phyloP scores from a whole-genome alignment of 2,329 filamentous ascomycete genomes.

The Penicillium sp. region DNA sequence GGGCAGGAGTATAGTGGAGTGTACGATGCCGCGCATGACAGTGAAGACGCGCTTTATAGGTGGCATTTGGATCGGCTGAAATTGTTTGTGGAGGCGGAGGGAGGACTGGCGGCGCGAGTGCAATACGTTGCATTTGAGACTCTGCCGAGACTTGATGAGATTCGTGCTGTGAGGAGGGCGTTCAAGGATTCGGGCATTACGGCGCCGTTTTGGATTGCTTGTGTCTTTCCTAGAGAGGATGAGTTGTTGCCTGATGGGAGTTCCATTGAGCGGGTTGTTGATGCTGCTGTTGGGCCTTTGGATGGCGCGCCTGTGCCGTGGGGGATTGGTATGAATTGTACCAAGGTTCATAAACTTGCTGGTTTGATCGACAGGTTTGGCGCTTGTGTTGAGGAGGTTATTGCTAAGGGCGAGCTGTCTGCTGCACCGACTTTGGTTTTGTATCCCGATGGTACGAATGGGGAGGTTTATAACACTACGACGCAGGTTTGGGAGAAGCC shows the following conservation, averaged over 20 bases:
- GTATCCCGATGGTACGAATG: constrained; percentile 65
- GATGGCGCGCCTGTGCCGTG: constrained; percentile 43
- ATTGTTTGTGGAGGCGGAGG: constrained; percentile 46
- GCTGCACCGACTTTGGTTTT: constrained; percentile 52
- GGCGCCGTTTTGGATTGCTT: constrained; percentile 56
- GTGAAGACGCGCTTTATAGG: constrained; percentile 42
- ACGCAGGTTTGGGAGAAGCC: constrained; percentile 55
- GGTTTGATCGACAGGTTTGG: constrained; percentile 22
- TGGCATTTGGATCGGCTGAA: constrained; percentile 57
- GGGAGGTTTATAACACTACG: constrained; percentile 61
- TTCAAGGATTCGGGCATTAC: constrained; percentile 20
- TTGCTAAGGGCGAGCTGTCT: constrained; percentile 6
- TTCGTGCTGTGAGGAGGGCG: constrained; percentile 48
- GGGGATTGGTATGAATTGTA: constrained; percentile 66
- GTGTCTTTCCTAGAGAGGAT: constrained; percentile 56
- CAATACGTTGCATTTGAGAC: constrained; percentile 62
- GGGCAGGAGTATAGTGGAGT: constrained; percentile 58
- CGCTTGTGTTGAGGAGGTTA: constrained; percentile 3
- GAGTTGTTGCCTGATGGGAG: constrained; percentile 55
- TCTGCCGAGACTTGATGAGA: constrained; percentile 58
- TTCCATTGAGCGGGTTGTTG: constrained; percentile 41
- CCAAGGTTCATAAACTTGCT: constrained; percentile 34
- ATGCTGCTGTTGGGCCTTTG: constrained; percentile 31
- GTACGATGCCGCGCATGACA: constrained; percentile 51
- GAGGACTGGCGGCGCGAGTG: constrained; percentile 40